Percentiles rank a stretch among this genome's conserved stretches.
Evolutionary conservation across 1,284 basidiomycete species (phyloP).

Genomic region (Austropuccinia psidii): DNA sequence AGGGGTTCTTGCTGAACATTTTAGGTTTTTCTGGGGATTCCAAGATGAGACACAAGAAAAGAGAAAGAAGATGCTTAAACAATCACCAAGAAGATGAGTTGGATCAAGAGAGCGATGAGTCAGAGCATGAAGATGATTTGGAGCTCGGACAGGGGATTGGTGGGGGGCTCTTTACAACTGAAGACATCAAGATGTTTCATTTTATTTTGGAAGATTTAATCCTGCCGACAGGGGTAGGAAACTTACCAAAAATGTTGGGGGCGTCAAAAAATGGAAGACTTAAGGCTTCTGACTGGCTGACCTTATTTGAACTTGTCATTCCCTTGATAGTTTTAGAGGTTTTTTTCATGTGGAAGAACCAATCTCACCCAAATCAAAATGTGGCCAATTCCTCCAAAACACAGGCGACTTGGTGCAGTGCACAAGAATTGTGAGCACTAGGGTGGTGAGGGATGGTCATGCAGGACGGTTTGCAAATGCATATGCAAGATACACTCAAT

Average conservation of each 20-base stretch:
- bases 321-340: background rate
- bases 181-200: background rate
- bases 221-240: background rate
- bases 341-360: background rate
- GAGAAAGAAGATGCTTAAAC: no score
- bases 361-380: background rate
- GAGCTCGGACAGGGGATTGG: background rate
- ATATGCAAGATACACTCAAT: constrained; percentile 24
- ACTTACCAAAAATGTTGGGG: background rate
- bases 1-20: background rate
- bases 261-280: constrained; percentile 3
- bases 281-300: constrained; percentile 15
- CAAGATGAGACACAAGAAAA: no score
- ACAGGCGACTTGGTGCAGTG: constrained; percentile 27
- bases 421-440: constrained; percentile 33
- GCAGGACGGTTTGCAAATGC: background rate
- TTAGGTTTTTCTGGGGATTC: background rate
- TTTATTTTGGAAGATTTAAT: background rate
- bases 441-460: background rate
- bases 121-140: no score
- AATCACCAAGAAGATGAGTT: no score
- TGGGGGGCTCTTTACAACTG: background rate
- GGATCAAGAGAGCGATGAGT: no score
- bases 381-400: constrained; percentile 3
- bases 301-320: constrained; percentile 2